phyloP scores from a whole-genome alignment of 2,329 filamentous ascomycete genomes.

The Mollisia scopiformis region DNA sequence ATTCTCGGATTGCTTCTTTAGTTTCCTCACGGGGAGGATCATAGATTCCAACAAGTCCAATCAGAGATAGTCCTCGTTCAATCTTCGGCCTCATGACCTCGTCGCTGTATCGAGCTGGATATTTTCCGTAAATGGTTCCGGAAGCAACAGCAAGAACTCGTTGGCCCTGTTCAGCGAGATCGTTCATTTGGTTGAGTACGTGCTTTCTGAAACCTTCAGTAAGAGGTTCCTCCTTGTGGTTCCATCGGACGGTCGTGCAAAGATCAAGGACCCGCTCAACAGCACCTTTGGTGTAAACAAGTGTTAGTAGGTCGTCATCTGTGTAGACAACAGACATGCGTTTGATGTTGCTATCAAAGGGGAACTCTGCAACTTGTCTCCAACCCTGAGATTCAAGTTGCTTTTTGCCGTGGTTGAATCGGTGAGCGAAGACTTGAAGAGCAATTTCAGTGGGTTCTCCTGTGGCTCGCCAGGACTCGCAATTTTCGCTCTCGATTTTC shows the following conservation, averaged over 20 bases:
- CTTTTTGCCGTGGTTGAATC: constrained; percentile 56
- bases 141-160: constrained; percentile 62
- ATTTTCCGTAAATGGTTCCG: constrained; percentile 33
- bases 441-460: constrained; percentile 71
- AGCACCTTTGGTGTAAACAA: constrained; percentile 64
- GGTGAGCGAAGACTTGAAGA: constrained; percentile 65
- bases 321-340: constrained; percentile 67
- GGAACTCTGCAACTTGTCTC: constrained; percentile 62
- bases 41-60: constrained; percentile 60
- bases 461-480: constrained; percentile 56
- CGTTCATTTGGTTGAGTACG: constrained; percentile 57
- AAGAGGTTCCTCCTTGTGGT: constrained; percentile 43
- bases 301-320: constrained; percentile 31
- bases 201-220: constrained; percentile 44
- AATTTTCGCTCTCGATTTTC: constrained; percentile 36
- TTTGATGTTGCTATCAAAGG: constrained; percentile 67
- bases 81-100: constrained; percentile 33
- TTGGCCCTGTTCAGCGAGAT: constrained; percentile 59
- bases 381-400: constrained; percentile 44
- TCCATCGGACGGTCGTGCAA: constrained; percentile 49
- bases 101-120: constrained; percentile 23
- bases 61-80: constrained; percentile 55
- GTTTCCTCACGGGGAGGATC: constrained; percentile 63
- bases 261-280: constrained; percentile 62
- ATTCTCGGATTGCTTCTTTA: constrained; percentile 57